Evolutionary conservation across 1,284 basidiomycete genomes (phyloP).

Genomic region (Clitocybe nebularis): DNA sequence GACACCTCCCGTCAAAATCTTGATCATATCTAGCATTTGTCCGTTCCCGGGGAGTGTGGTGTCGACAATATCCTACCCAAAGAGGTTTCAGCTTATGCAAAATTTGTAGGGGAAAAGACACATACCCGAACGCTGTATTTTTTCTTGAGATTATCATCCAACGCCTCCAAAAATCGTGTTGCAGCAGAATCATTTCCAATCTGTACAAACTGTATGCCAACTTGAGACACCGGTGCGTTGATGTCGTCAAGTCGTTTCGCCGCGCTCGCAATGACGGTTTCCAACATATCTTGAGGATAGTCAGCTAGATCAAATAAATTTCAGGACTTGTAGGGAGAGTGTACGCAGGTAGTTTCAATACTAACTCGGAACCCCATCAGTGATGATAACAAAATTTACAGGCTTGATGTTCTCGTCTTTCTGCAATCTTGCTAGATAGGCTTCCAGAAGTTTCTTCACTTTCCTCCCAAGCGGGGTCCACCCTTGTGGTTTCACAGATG

Average conservation of each 20-base stretch:
- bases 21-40: conserved; percentile 18
- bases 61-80: conserved; percentile 18
- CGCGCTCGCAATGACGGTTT: conserved; percentile 10
- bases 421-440: conserved; percentile 36
- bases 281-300: conserved; percentile 11
- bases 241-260: conserved; percentile 16
- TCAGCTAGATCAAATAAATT: conserved; percentile 6
- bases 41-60: conserved; percentile 13
- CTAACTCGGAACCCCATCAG: conserved; percentile 46
- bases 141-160: conserved; percentile 37
- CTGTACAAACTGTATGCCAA: conserved; percentile 49
- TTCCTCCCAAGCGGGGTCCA: conserved; percentile 40
- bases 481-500: conserved; percentile 32
- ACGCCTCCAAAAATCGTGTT: conserved; percentile 30
- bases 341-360: conserved; percentile 3
- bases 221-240: conserved; percentile 16
- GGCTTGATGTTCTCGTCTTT: conserved; percentile 33
- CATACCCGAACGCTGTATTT: conserved; percentile 19
- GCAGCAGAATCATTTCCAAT: conserved; percentile 37
- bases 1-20: conserved; percentile 21
- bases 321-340: not conserved
- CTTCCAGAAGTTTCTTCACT: conserved; percentile 33
- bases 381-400: conserved; percentile 49
- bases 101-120: not conserved
- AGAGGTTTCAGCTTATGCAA: not conserved